Conservation (phyloP, 1,284 basidiomycete species). For the Melampsora abietis-canadensis region DNA sequence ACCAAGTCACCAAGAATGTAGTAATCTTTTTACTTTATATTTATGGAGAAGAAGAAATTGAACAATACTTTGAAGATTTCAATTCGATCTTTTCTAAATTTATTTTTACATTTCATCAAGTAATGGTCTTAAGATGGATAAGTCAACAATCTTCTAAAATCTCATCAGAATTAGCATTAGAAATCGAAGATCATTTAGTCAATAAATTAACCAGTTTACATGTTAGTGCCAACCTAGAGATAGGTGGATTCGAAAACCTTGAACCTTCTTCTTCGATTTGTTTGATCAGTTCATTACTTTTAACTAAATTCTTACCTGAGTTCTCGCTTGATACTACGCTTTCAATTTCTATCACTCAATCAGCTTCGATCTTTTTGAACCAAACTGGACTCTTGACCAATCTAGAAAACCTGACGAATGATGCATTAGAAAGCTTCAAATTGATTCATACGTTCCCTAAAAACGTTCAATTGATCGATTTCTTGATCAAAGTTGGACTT, state of each 20-base stretch:
- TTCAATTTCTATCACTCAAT: slow-evolving; percentile 12
- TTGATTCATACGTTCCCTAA: slow-evolving; percentile 11
- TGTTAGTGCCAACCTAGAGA: slow-evolving; percentile 1
- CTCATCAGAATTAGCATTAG: slow-evolving; percentile 30
- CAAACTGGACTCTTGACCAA: slow-evolving; percentile 16
- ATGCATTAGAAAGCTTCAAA: neutral
- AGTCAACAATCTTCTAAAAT: slow-evolving; percentile 47
- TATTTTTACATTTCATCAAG: slow-evolving; percentile 52
- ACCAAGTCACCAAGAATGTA: slow-evolving; percentile 51
- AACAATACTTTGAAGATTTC: slow-evolving; percentile 8
- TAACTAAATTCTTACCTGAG: slow-evolving; percentile 32
- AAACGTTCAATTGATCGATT: slow-evolving; percentile 65
- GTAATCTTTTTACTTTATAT: slow-evolving; percentile 53
- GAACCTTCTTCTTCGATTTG: slow-evolving; percentile 19
- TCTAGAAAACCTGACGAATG: neutral
- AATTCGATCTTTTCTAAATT: slow-evolving; percentile 44
- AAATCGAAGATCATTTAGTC: slow-evolving; percentile 38
- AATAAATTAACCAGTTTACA: slow-evolving; percentile 25
- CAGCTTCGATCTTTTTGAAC: slow-evolving; percentile 15
- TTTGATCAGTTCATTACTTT: slow-evolving; percentile 21
- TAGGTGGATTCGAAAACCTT: slow-evolving; percentile 5
- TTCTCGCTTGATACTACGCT: neutral
- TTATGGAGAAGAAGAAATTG: slow-evolving; percentile 44
- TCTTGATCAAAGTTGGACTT: slow-evolving; percentile 66
- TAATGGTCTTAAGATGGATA: slow-evolving; percentile 53